These are phyloP conservation scores for Trichoderma sp. DNA, from an alignment of 2,329 filamentous ascomycete genomes.

Conservation along the genomic window DNA sequence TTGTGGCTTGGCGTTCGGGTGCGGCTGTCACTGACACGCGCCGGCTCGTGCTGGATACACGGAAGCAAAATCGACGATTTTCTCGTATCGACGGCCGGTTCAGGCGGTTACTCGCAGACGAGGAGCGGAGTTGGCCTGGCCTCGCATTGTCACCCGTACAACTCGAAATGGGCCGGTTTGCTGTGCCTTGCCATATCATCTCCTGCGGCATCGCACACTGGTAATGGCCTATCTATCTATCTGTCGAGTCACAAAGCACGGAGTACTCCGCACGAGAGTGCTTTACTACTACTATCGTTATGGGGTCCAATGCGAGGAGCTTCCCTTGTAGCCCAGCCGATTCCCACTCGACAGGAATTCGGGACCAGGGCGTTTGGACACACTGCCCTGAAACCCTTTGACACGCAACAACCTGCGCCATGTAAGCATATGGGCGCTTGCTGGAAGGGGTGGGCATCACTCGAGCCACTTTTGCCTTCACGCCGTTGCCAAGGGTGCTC, in stretches of 20 bases:
- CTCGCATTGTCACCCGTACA: constrained; percentile 3
- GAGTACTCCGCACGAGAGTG: too few species aligned
- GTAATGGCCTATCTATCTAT: background rate
- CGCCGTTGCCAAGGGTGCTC: constrained; percentile 1
- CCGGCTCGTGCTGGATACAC: constrained; percentile 16
- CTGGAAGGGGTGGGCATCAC: constrained; percentile 12
- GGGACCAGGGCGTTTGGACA: background rate
- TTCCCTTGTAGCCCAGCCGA: background rate
- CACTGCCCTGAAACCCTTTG: background rate
- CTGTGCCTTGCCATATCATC: background rate
- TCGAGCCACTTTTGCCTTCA: constrained; percentile 4
- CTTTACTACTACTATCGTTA: background rate
- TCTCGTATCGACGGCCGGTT: constrained; percentile 19
- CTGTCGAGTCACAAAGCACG: background rate
- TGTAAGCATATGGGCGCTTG: background rate
- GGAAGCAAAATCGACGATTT: constrained; percentile 11
- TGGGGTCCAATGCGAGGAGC: background rate
- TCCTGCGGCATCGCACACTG: background rate
- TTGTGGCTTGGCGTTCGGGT: constrained; percentile 10
- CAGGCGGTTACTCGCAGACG: constrained; percentile 14
- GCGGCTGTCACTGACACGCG: constrained; percentile 23
- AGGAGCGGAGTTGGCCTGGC: constrained; percentile 8
- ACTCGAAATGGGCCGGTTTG: constrained; percentile 12
- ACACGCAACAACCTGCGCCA: background rate
- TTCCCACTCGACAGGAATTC: constrained; percentile 20